Conservation (phyloP, 176 grass and related monocot genomes). For the Coix lacrymajobi region DNA sequence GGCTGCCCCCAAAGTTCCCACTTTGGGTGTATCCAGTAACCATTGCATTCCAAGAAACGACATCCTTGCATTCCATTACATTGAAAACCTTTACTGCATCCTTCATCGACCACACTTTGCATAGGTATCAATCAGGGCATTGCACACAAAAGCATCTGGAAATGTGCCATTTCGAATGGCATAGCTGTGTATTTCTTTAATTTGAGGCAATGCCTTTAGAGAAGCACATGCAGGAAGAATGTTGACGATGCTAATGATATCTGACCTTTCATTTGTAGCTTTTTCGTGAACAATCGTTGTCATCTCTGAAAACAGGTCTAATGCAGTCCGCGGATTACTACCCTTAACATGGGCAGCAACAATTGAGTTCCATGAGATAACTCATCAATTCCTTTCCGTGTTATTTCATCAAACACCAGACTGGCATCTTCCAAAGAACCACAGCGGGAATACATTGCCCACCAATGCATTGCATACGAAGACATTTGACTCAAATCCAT, state of each 20-base stretch:
- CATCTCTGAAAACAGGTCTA: constrained; percentile 68
- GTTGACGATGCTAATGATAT: constrained; percentile 84
- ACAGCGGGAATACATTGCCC: constrained; percentile 66
- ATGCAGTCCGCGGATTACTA: constrained; percentile 36
- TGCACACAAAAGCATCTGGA: constrained; percentile 70
- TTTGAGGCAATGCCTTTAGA: constrained; percentile 55
- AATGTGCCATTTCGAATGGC: constrained; percentile 63
- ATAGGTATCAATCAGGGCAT: constrained; percentile 64
- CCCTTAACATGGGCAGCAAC: constrained; percentile 62
- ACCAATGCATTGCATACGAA: constrained; percentile 79
- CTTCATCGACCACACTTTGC: constrained; percentile 67
- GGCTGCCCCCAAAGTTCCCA: constrained; percentile 70
- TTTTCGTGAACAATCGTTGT: constrained; percentile 39
- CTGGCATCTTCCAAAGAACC: constrained; percentile 55
- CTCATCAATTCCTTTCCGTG: constrained; percentile 65
- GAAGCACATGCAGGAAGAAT: constrained; percentile 86
- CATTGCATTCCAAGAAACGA: constrained; percentile 73
- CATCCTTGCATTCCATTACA: constrained; percentile 60
- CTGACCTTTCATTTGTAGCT: constrained; percentile 48
- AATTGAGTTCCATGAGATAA: constrained; percentile 88
- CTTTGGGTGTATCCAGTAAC: constrained; percentile 75
- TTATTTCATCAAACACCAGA: constrained; percentile 70
- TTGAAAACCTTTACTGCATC: constrained; percentile 72
- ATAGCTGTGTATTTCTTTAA: constrained; percentile 79
- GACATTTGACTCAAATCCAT: constrained; percentile 66